Percentiles rank a stretch among this genome's conserved stretches.
Conservation (phyloP, 345 rosid genomes). For the Erucastrum elatum region DNA sequence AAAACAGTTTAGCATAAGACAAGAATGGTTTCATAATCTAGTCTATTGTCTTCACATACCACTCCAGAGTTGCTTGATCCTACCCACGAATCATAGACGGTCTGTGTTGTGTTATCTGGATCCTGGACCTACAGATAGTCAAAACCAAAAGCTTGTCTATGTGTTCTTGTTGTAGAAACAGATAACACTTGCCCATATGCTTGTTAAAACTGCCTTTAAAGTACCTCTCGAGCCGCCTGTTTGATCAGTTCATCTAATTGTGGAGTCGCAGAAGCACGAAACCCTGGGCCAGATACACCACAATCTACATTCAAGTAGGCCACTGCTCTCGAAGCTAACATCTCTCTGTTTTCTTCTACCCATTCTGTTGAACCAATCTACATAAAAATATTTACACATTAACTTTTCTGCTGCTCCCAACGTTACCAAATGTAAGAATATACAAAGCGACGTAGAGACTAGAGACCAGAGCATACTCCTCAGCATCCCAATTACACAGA, state of each 20-base stretch:
- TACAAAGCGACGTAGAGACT: conserved; percentile 8
- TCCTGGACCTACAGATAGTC: conserved; percentile 58
- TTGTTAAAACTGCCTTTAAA: conserved; percentile 6
- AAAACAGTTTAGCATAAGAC: conserved; percentile 1
- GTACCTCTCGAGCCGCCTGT: conserved; percentile 67
- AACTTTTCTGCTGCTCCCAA: background rate
- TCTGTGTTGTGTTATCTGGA: conserved; percentile 71
- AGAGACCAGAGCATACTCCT: conserved; percentile 75
- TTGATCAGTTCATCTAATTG: conserved; percentile 73
- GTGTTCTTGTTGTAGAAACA: background rate
- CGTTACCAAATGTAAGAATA: background rate
- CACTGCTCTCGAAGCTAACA: conserved; percentile 66
- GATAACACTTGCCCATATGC: background rate
- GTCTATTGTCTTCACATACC: conserved; percentile 38
- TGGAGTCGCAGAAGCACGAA: conserved; percentile 69
- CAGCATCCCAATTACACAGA: conserved; percentile 89
- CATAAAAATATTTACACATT: background rate
- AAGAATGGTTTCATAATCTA: background rate
- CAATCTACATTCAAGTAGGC: conserved; percentile 74
- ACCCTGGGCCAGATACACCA: conserved; percentile 68
- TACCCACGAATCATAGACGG: conserved; percentile 66
- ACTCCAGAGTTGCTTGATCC: conserved; percentile 44
- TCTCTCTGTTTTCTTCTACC: conserved; percentile 86
- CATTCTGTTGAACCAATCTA: conserved; percentile 92
- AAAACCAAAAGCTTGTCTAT: background rate